A percentile compares a stretch with the other conserved stretches of the same genome.
Conservation (phyloP, 2,329 filamentous ascomycete species). For the Hortaea sp. region DNA sequence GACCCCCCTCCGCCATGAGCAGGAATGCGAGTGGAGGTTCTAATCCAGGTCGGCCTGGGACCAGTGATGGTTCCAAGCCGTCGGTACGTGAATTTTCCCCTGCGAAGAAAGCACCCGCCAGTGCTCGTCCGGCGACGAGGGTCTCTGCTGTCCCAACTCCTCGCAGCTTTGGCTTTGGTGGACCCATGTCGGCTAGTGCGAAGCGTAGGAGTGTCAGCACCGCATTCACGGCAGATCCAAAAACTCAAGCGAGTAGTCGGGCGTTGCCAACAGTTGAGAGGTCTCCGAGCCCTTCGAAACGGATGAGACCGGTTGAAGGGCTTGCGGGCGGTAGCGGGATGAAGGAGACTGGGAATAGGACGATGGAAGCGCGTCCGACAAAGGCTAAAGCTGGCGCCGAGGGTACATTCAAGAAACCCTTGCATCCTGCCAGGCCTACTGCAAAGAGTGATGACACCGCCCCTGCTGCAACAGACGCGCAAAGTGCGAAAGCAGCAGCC, state of each 20-base stretch:
- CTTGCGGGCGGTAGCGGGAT: neutral
- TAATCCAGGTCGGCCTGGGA: constrained; percentile 37
- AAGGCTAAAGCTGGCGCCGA: constrained; percentile 19
- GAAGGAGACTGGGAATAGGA: constrained; percentile 22
- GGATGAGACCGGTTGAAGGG: neutral
- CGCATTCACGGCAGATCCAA: constrained; percentile 9
- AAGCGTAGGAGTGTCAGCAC: constrained; percentile 19
- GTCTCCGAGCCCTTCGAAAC: constrained; percentile 10
- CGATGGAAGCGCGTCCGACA: constrained; percentile 22
- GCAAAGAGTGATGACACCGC: neutral
- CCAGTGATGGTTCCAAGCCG: constrained; percentile 31
- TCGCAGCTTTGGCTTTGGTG: constrained; percentile 15
- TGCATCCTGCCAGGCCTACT: neutral
- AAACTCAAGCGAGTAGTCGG: constrained; percentile 11
- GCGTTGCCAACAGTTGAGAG: constrained; percentile 3
- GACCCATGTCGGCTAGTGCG: constrained; percentile 5
- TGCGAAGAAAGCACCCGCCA: constrained; percentile 23
- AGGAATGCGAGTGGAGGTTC: constrained; percentile 26
- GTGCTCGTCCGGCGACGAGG: constrained; percentile 23
- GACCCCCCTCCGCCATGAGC: constrained; percentile 52
- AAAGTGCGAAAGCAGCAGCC: constrained; percentile 15
- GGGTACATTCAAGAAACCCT: too few species aligned
- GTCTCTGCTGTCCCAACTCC: constrained; percentile 1
- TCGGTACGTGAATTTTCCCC: constrained; percentile 23
- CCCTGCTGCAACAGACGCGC: neutral